Evolutionary conservation across 2,329 filamentous ascomycete genomes (phyloP).

Genomic region (Xenosphaeropsis pyriputrescens): DNA sequence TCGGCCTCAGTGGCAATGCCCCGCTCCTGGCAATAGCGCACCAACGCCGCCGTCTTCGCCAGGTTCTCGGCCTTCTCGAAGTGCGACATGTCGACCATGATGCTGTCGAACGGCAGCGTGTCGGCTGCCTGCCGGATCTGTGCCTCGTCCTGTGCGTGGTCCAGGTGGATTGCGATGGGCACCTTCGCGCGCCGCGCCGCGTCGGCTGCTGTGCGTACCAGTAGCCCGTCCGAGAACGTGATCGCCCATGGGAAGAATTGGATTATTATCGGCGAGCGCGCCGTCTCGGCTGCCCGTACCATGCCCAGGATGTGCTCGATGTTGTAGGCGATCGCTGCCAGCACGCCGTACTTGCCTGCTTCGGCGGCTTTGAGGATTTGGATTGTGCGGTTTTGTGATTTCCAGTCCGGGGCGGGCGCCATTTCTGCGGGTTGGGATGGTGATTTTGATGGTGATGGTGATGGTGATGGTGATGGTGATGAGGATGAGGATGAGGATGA

Average conservation of each 20-base stretch:
- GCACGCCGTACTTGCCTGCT: conserved; percentile 35
- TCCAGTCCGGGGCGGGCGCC: no score
- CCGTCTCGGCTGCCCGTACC: conserved; percentile 52
- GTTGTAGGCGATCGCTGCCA: conserved; percentile 44
- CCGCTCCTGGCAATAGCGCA: conserved; percentile 44
- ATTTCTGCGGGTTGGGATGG: no score
- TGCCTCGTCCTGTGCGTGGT: conserved; percentile 48
- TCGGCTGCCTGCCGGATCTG: conserved; percentile 41
- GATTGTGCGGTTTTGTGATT: not conserved
- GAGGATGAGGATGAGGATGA: no score
- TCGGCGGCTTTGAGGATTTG: conserved; percentile 35
- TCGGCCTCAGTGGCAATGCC: conserved; percentile 59
- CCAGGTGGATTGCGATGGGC: conserved; percentile 47
- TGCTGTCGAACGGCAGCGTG: conserved; percentile 46
- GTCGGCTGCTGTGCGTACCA: conserved; percentile 36
- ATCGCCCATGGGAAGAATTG: conserved; percentile 61
- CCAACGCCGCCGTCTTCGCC: conserved; percentile 44
- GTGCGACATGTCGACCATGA: conserved; percentile 69
- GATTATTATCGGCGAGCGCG: conserved; percentile 50
- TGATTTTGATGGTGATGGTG: no score
- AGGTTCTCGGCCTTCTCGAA: conserved; percentile 59
- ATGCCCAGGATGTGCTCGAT: conserved; percentile 56
- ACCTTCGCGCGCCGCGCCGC: conserved; percentile 39
- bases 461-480: no score
- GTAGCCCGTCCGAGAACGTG: conserved; percentile 39